A percentile compares a stretch with the other conserved stretches of the same genome.
Evolutionary conservation across 1,284 basidiomycete genomes (phyloP).

Genomic region (Cutaneotrichosporon sp.): DNA sequence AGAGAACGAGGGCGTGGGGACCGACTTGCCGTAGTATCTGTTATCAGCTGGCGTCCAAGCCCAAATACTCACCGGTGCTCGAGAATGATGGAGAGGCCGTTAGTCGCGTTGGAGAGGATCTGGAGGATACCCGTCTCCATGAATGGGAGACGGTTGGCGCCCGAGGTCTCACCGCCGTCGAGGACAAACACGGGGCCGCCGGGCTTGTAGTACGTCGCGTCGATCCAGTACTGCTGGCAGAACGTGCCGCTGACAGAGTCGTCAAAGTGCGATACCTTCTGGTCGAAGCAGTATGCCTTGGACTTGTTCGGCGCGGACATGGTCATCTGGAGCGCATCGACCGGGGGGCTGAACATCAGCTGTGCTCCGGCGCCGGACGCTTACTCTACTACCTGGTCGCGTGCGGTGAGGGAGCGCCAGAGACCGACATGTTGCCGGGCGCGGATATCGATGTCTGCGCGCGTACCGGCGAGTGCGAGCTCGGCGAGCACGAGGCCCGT

Average conservation of each 20-base stretch:
- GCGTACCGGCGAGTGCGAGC: too few species aligned
- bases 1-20: slow-evolving; percentile 61
- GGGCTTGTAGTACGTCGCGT: slow-evolving; percentile 69
- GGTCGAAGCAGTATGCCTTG: slow-evolving; percentile 60
- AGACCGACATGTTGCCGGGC: slow-evolving; percentile 23
- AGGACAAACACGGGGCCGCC: slow-evolving; percentile 73
- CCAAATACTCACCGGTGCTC: slow-evolving; percentile 68
- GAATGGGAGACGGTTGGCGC: slow-evolving; percentile 44
- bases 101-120: slow-evolving; percentile 73
- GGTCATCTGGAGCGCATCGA: neutral
- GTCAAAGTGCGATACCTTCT: slow-evolving; percentile 71
- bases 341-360: neutral
- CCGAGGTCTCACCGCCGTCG: slow-evolving; percentile 73
- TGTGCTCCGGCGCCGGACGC: neutral
- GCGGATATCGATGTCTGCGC: too few species aligned
- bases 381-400: neutral
- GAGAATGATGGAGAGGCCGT: slow-evolving; percentile 76
- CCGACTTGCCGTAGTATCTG: slow-evolving; percentile 59
- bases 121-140: slow-evolving; percentile 66
- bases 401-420: slow-evolving; percentile 17
- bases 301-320: slow-evolving; percentile 17
- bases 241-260: slow-evolving; percentile 46
- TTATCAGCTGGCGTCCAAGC: neutral
- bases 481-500: too few species aligned
- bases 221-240: slow-evolving; percentile 72